A percentile compares a stretch with the other conserved stretches of the same genome.
Evolutionary conservation across 2,329 filamentous ascomycete species (phyloP).

Genomic region (Cladosporium sp.): DNA sequence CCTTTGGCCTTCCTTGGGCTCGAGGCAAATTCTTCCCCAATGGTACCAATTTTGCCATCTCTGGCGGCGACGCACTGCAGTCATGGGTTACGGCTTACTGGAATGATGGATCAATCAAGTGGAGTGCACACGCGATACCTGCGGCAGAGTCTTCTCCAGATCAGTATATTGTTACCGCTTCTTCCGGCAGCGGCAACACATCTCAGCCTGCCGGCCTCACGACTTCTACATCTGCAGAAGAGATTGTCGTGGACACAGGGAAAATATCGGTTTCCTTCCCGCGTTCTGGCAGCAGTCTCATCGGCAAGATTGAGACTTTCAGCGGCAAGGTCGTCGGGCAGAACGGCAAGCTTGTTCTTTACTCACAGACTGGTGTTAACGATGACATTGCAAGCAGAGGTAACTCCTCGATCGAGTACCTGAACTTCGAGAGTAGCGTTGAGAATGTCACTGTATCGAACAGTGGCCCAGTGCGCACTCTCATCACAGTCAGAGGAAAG

Average conservation of each 20-base stretch:
- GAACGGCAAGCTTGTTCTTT: constrained; percentile 45
- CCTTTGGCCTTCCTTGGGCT: constrained; percentile 38
- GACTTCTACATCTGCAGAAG: constrained; percentile 23
- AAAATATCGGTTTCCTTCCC: constrained; percentile 32
- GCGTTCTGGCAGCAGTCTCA: constrained; percentile 28
- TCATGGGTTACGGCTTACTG: constrained; percentile 57
- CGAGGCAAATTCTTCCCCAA: constrained; percentile 35
- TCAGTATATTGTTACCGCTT: constrained; percentile 42
- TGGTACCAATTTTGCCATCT: constrained; percentile 30
- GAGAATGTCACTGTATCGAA: constrained; percentile 48
- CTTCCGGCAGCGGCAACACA: constrained; percentile 14
- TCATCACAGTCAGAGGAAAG: constrained; percentile 45
- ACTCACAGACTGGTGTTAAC: constrained; percentile 46
- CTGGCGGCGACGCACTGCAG: constrained; percentile 34
- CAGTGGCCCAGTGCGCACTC: constrained; percentile 38
- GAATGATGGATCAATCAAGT: constrained; percentile 58
- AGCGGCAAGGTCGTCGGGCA: constrained; percentile 38
- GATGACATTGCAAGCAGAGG: constrained; percentile 36
- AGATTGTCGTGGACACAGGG: constrained; percentile 30
- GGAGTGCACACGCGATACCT: constrained; percentile 55
- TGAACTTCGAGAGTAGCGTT: constrained; percentile 48
- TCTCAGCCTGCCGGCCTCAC: constrained; percentile 22
- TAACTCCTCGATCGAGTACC: constrained; percentile 34
- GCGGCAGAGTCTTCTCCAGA: constrained; percentile 37
- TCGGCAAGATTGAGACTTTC: constrained; percentile 27